Conservation (phyloP, 768 basidiomycete species). For the Calocera cornea region DNA sequence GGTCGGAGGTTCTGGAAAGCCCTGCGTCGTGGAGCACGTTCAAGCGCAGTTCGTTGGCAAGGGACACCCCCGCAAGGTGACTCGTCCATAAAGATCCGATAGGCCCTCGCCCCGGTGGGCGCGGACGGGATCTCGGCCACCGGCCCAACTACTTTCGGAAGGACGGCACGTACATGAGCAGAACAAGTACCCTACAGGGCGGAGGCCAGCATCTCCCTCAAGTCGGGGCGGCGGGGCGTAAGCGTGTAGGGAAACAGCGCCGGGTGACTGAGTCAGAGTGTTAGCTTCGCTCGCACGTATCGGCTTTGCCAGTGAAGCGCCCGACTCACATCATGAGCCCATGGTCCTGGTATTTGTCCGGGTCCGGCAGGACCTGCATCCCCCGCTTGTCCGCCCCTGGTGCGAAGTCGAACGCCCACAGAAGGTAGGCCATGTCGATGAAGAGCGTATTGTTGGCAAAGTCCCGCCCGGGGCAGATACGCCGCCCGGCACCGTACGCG, state of each 20-base stretch:
- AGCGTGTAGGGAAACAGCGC: background rate
- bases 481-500: conserved; percentile 7
- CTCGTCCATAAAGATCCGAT: background rate
- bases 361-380: background rate
- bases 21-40: background rate
- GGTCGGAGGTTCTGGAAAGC: too few species aligned
- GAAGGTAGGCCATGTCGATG: background rate
- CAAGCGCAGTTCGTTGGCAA: background rate
- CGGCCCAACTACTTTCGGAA: background rate
- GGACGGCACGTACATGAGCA: background rate
- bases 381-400: background rate
- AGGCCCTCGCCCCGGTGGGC: background rate
- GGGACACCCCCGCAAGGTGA: background rate
- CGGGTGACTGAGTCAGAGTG: background rate
- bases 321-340: background rate
- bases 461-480: conserved; percentile 8
- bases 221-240: background rate
- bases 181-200: background rate
- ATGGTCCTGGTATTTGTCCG: background rate
- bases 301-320: background rate
- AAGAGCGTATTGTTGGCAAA: conserved; percentile 1
- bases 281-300: background rate
- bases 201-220: background rate
- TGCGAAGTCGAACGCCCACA: conserved; percentile 2
- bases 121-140: background rate